Conservation (phyloP, 495 filamentous ascomycete species). For the Hypoxylon perforatum region DNA sequence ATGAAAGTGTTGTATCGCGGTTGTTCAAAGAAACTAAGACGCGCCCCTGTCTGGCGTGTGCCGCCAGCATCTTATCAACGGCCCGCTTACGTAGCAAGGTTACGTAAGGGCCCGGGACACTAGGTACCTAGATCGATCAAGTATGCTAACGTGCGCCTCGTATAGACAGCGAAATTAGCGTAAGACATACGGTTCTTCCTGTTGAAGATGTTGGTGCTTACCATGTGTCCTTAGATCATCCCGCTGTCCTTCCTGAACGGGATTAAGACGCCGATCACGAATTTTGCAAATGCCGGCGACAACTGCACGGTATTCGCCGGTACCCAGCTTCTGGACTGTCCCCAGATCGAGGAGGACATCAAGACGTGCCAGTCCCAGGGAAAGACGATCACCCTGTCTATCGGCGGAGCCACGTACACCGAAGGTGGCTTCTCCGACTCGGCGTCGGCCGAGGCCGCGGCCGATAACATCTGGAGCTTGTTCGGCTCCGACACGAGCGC, state of each 20-base stretch:
- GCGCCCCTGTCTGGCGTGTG: too few relatives aligned
- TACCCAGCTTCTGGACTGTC: conserved; percentile 67
- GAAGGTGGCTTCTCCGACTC: conserved; percentile 69
- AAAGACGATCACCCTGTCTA: conserved; percentile 74
- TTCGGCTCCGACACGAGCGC: conserved; percentile 65
- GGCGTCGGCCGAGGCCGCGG: conserved; percentile 64
- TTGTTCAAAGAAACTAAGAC: too few relatives aligned
- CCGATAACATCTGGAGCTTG: conserved; percentile 71
- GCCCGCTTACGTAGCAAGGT: too few relatives aligned
- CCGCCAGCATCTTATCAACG: too few relatives aligned
- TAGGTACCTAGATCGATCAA: too few relatives aligned
- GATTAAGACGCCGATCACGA: conserved; percentile 64
- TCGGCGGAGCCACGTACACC: conserved; percentile 72
- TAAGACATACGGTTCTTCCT: conserved; percentile 15
- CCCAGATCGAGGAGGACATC: conserved; percentile 74
- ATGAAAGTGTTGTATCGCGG: too few relatives aligned
- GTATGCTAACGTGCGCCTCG: conserved; percentile 12
- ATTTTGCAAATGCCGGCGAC: conserved; percentile 70
- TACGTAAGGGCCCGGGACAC: too few relatives aligned
- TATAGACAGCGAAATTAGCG: conserved; percentile 46
- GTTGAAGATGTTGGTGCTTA: conserved; percentile 10
- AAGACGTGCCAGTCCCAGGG: conserved; percentile 70
- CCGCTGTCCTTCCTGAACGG: conserved; percentile 70
- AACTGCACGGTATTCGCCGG: conserved; percentile 68
- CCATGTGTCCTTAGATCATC: conserved; percentile 59